These are phyloP conservation scores for Pseudonectria buxi DNA, from an alignment of 2,329 filamentous ascomycete genomes.

Conservation along the genomic window DNA sequence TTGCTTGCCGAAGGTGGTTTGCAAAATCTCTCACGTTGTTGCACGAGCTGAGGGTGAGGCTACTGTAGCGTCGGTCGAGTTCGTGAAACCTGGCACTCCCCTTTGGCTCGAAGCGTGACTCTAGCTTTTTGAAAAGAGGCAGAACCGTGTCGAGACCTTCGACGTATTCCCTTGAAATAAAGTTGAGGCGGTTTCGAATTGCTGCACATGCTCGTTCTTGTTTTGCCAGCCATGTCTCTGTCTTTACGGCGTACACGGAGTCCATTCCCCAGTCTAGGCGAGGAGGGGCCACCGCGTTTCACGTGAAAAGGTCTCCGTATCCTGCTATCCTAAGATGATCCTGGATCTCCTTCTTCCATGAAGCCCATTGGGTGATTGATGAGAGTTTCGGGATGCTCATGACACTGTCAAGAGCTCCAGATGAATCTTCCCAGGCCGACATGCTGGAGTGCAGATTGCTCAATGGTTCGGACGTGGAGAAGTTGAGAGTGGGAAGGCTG, in stretches of 20 bases:
- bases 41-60: not conserved
- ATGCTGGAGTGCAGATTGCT: slow-evolving; percentile 1
- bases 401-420: not conserved
- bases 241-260: too few species aligned
- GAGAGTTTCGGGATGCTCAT: not conserved
- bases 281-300: too few species aligned
- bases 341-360: too few species aligned
- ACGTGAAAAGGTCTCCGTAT: not conserved
- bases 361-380: too few species aligned
- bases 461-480: too few species aligned
- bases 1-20: not conserved
- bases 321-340: too few species aligned
- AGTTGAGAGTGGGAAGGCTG: too few species aligned
- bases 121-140: not conserved
- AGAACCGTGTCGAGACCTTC: not conserved
- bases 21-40: too few species aligned
- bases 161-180: not conserved
- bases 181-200: not conserved
- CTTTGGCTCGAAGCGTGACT: slow-evolving; percentile 1
- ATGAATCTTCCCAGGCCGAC: not conserved
- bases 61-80: slow-evolving; percentile 1
- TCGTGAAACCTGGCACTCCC: slow-evolving; percentile 1
- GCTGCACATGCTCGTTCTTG: too few species aligned
- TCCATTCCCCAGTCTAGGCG: too few species aligned
- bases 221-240: too few species aligned